A percentile compares a stretch with the other conserved stretches of the same genome.
phyloP scores from a whole-genome alignment of 2,329 filamentous ascomycete species.

The Trichoderma arundinaceum region DNA sequence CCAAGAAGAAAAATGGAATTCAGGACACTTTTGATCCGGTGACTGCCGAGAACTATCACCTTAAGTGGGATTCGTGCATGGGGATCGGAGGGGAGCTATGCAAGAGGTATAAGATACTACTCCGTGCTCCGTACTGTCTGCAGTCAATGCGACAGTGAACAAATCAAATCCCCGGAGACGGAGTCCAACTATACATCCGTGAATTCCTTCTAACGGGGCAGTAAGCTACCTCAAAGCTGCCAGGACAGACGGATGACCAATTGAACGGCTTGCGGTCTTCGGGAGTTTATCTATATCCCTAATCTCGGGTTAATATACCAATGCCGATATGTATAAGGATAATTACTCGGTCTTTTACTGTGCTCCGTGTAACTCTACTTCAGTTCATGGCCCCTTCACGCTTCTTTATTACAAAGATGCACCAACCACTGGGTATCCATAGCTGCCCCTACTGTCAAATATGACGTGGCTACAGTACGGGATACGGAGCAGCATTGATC shows the following conservation, averaged over 20 bases:
- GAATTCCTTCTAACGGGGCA: background rate
- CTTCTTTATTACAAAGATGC: background rate
- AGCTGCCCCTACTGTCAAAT: background rate
- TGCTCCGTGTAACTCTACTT: background rate
- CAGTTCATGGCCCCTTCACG: background rate
- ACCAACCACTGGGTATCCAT: background rate
- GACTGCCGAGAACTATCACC: slow-evolving; percentile 5
- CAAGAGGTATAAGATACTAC: background rate
- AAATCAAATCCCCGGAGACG: background rate
- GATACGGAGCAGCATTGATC: background rate
- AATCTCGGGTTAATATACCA: background rate
- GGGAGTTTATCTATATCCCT: background rate
- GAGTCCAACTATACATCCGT: slow-evolving; percentile 6
- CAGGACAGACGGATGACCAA: background rate
- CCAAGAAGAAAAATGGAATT: background rate
- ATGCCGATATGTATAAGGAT: background rate
- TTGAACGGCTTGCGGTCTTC: background rate
- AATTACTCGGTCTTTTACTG: background rate
- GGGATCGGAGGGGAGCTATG: background rate
- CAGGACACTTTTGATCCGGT: background rate
- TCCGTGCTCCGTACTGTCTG: background rate
- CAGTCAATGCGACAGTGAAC: background rate
- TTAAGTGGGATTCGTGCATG: background rate
- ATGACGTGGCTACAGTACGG: background rate
- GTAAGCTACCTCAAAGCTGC: background rate